Base-by-base conservation (phyloP, 106 monocot species). In the Acanthochlamys bracteata region DNA sequence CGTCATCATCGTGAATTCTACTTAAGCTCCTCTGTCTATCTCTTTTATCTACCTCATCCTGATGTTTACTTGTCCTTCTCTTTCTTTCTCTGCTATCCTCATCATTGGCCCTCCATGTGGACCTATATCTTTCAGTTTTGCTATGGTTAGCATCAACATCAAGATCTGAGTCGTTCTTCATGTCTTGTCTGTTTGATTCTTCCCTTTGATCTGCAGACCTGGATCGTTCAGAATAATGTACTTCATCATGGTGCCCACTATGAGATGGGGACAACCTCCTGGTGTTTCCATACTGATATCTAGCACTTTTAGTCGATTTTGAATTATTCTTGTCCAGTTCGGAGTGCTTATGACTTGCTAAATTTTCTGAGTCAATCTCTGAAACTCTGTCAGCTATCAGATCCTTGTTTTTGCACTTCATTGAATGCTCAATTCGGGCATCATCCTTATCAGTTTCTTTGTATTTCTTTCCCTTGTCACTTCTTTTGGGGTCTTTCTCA, bases 1-100 rank as follows among this genome's bases (percentile, higher is more conserved):
- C 55, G 39, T 39, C 59, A 23, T 82, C 76, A 73, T 63, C 45
- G 61, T 73, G 76, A 53, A 78, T 75, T 24, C 66, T 51, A 71
- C 77, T 77, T 16, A 39, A 64, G 63, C 73, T 84, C 21, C 77
- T 70, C 53, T 76, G 71, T 46, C 77, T 85, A 17, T 80, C 83
- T 25, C 66, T 75, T 46, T 40, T 53, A 20, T 39, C 59, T 4
- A 14, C 11, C 3, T 43, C 47, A 55, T 59, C n/a, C n/a, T n/a
- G n/a, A n/a, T n/a, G n/a, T n/a, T n/a, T 77, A 20, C 71, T 66
- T 24, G 60, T 66, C 72, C 69, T 69, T 60, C 74, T 59, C 49
- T 7, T 8, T 13, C 7, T 7, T 8, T 43, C 43, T 43, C 43
- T 43, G 7, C 7, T 43, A 7, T 68, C 77, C 55, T 19, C 47